These are phyloP conservation scores for Gentiana macrophylla DNA, from an alignment of 257 asterid genomes.

Conservation along the genomic window DNA sequence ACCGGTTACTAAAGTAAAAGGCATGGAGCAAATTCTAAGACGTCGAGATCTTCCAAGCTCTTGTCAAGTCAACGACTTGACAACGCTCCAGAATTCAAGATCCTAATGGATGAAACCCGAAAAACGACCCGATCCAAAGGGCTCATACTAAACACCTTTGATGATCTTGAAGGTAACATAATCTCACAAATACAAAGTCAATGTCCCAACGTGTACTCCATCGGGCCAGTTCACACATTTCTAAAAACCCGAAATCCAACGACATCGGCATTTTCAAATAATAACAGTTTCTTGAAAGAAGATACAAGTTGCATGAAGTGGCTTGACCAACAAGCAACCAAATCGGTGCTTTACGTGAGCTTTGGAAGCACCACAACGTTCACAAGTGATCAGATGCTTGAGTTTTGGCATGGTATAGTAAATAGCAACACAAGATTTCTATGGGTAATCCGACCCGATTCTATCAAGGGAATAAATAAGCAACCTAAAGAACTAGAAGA, in stretches of 20 bases:
- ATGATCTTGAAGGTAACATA: slow-evolving; percentile 52
- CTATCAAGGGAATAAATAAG: slow-evolving; percentile 9
- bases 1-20: slow-evolving; percentile 36
- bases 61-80: slow-evolving; percentile 20
- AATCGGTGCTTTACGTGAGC: slow-evolving; percentile 36
- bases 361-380: slow-evolving; percentile 35
- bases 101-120: slow-evolving; percentile 19
- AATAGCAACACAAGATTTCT: slow-evolving; percentile 30
- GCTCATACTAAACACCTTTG: slow-evolving; percentile 61
- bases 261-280: slow-evolving; percentile 8
- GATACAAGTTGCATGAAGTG: slow-evolving; percentile 30
- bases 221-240: slow-evolving; percentile 64
- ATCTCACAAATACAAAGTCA: slow-evolving; percentile 26
- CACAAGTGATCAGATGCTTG: slow-evolving; percentile 17
- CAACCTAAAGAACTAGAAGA: slow-evolving; percentile 18
- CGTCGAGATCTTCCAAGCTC: slow-evolving; percentile 60
- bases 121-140: slow-evolving; percentile 39
- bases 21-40: slow-evolving; percentile 52
- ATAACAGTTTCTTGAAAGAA: slow-evolving; percentile 34
- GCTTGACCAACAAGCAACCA: slow-evolving; percentile 27
- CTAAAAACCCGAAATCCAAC: slow-evolving; percentile 30
- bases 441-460: slow-evolving; percentile 44
- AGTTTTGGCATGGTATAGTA: slow-evolving; percentile 38
- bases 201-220: slow-evolving; percentile 53
- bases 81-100: slow-evolving; percentile 17